These are phyloP conservation scores for Wallacemonas rigidus DNA, from an alignment of 208 protist genomes.

Conservation along the genomic window DNA sequence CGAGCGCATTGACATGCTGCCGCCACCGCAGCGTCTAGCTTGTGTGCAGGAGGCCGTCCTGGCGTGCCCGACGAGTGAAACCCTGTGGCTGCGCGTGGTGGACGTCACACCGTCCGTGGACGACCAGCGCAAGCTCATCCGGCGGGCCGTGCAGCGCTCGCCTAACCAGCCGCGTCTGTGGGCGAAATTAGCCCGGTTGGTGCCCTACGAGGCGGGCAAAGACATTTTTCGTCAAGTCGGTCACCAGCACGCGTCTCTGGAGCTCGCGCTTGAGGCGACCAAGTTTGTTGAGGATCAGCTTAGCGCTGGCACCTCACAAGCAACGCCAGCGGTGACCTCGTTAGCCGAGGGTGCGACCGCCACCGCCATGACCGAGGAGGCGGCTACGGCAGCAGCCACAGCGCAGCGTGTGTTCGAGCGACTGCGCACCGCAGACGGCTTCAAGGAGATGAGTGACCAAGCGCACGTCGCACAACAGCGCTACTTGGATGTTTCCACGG, in stretches of 20 bases:
- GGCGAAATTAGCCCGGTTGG: slow-evolving; percentile 66
- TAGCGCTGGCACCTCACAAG: not conserved
- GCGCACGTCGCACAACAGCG: slow-evolving; percentile 34
- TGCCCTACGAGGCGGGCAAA: slow-evolving; percentile 55
- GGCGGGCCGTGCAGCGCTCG: slow-evolving; percentile 58
- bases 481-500: slow-evolving; percentile 38
- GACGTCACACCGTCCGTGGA: slow-evolving; percentile 34
- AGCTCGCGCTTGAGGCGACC: slow-evolving; percentile 70
- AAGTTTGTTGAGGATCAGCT: slow-evolving; percentile 69
- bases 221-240: slow-evolving; percentile 70
- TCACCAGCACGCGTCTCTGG: slow-evolving; percentile 58
- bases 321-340: not conserved
- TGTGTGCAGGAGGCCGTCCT: slow-evolving; percentile 75
- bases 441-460: slow-evolving; percentile 26
- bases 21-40: slow-evolving; percentile 48
- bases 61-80: slow-evolving; percentile 68
- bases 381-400: not conserved
- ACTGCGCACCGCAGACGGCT: not conserved
- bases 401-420: not conserved
- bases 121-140: slow-evolving; percentile 68
- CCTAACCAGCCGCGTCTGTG: slow-evolving; percentile 70
- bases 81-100: slow-evolving; percentile 73
- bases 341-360: not conserved
- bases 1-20: slow-evolving; percentile 49
- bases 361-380: not conserved